Percentiles rank a stretch among this genome's conserved stretches.
Conservation (phyloP, 164 flowering plant species). For the Macadamia tetraphylla region DNA sequence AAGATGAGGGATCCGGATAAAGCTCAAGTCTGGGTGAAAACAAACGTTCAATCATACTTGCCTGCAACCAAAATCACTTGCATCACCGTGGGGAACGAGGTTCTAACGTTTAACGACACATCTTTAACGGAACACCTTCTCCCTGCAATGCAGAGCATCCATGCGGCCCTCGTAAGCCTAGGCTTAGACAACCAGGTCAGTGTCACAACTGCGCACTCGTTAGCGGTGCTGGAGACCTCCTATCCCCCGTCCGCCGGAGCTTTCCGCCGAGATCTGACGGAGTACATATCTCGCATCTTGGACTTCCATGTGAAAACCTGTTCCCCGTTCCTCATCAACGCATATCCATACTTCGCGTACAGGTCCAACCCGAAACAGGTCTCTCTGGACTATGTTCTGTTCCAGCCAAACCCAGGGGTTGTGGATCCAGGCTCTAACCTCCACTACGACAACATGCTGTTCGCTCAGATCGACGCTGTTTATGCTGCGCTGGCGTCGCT, state of each 20-base stretch:
- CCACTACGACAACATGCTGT: constrained; percentile 62
- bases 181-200: constrained; percentile 47
- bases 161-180: constrained; percentile 42
- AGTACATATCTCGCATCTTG: constrained; percentile 29
- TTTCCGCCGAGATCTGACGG: constrained; percentile 44
- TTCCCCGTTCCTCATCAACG: constrained; percentile 61
- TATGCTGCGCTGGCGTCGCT: constrained; percentile 36
- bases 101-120: constrained; percentile 48
- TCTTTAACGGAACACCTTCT: constrained; percentile 30
- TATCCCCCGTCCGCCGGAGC: constrained; percentile 70
- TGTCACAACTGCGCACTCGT: constrained; percentile 69
- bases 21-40: constrained; percentile 43
- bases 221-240: constrained; percentile 49
- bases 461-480: constrained; percentile 60
- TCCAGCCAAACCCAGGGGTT: constrained; percentile 42
- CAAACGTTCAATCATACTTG: constrained; percentile 32
- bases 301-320: constrained; percentile 41
- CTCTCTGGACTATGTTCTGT: constrained; percentile 42
- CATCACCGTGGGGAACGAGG: constrained; percentile 61
- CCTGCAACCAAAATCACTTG: constrained; percentile 48
- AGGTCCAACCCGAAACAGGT: constrained; percentile 43
- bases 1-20: constrained; percentile 35
- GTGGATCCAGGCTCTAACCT: constrained; percentile 37
- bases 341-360: constrained; percentile 80
- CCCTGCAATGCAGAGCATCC: constrained; percentile 64